Evolutionary conservation across 768 basidiomycete species (phyloP).

Genomic region (Coprinopsis marcescibilis): DNA sequence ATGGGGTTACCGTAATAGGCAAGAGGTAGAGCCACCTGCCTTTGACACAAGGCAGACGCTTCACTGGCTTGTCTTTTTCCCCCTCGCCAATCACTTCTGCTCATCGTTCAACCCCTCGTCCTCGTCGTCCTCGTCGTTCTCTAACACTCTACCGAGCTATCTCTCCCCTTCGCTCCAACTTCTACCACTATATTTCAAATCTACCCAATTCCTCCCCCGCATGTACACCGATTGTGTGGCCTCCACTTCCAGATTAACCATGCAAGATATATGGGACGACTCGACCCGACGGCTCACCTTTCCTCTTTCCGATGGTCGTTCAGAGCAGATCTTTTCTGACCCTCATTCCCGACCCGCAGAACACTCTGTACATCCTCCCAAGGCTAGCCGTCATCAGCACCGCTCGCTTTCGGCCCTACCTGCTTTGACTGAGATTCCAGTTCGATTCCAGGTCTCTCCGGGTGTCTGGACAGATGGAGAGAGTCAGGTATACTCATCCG

Average conservation of each 20-base stretch:
- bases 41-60: slow-evolving; percentile 20
- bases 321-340: not conserved
- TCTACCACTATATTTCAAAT: not conserved
- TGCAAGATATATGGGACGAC: slow-evolving; percentile 8
- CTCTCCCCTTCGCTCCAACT: slow-evolving; percentile 6
- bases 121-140: slow-evolving; percentile 8
- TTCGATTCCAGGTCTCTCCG: slow-evolving; percentile 24
- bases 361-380: no score
- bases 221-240: slow-evolving; percentile 14
- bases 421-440: slow-evolving; percentile 20
- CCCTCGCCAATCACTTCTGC: not conserved
- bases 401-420: slow-evolving; percentile 12
- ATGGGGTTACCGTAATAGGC: slow-evolving; percentile 14
- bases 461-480: slow-evolving; percentile 37
- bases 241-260: slow-evolving; percentile 9
- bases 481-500: slow-evolving; percentile 37
- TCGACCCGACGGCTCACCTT: slow-evolving; percentile 7
- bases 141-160: not conserved
- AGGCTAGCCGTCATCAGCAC: no score
- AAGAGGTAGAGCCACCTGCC: slow-evolving; percentile 28
- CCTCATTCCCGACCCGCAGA: not conserved
- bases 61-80: slow-evolving; percentile 8
- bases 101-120: slow-evolving; percentile 8
- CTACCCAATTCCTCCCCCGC: slow-evolving; percentile 8
- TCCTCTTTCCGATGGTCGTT: slow-evolving; percentile 11